Evolutionary conservation across 768 basidiomycete genomes (phyloP).

Genomic region (Tephrocybe sp.): DNA sequence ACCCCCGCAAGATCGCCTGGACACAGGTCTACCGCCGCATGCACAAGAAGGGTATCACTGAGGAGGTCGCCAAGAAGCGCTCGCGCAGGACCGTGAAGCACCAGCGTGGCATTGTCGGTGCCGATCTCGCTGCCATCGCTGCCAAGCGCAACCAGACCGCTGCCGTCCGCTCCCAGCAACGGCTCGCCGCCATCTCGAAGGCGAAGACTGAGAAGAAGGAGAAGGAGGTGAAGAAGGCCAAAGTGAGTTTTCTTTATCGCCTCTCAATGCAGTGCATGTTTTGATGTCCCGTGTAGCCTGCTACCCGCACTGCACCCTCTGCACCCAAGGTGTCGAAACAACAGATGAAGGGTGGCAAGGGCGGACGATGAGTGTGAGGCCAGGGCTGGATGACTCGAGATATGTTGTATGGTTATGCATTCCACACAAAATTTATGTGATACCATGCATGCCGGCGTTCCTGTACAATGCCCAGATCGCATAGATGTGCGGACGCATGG

Average conservation of each 20-base stretch:
- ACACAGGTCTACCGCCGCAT: slow-evolving; percentile 91
- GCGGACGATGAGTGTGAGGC: slow-evolving; percentile 54
- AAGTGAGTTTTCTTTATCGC: slow-evolving; percentile 44
- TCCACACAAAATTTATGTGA: slow-evolving; percentile 25
- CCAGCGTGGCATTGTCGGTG: slow-evolving; percentile 97
- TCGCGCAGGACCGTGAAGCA: slow-evolving; percentile 96
- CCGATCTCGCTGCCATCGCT: slow-evolving; percentile 87
- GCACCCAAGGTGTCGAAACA: slow-evolving; percentile 93
- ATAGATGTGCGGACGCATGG: no score
- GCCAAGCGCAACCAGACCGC: slow-evolving; percentile 93
- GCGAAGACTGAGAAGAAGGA: slow-evolving; percentile 97
- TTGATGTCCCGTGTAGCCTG: slow-evolving; percentile 40
- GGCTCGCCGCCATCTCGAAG: slow-evolving; percentile 86
- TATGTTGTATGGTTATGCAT: slow-evolving; percentile 28
- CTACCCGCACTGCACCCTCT: slow-evolving; percentile 50
- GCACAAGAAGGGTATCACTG: slow-evolving; percentile 99
- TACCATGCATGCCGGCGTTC: slow-evolving; percentile 21
- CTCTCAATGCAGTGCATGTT: background rate
- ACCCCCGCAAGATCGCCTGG: slow-evolving; percentile 99
- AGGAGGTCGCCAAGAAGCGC: slow-evolving; percentile 99
- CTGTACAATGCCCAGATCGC: no score
- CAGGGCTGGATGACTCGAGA: slow-evolving; percentile 17
- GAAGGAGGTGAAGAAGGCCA: slow-evolving; percentile 89
- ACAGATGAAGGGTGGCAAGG: slow-evolving; percentile 91
- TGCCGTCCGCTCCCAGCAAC: slow-evolving; percentile 76